Evolutionary conservation across 2,329 filamentous ascomycete species (phyloP).

Genomic region (Aspergillus ochraceoroseus): DNA sequence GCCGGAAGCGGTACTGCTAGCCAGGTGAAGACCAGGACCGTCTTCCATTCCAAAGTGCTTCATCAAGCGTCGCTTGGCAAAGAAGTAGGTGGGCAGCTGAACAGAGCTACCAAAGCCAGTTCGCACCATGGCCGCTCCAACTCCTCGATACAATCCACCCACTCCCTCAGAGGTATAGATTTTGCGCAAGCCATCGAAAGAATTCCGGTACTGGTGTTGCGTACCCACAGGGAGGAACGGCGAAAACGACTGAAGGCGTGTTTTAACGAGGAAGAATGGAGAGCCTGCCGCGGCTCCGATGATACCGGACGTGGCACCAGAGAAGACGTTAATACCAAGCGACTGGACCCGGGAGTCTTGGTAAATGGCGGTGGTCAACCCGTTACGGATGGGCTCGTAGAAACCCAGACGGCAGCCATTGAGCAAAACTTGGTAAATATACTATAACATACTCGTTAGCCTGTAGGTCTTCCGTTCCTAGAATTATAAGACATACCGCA

Average conservation of each 20-base stretch:
- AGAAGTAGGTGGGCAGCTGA: conserved; percentile 96
- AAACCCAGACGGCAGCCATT: conserved; percentile 96
- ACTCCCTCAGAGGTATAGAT: conserved; percentile 76
- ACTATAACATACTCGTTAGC: conserved; percentile 47
- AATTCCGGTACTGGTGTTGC: conserved; percentile 88
- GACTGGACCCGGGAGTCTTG: conserved; percentile 71
- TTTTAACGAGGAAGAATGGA: conserved; percentile 98
- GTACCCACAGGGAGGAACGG: conserved; percentile 91
- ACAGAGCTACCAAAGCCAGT: conserved; percentile 95
- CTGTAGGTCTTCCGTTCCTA: neutral
- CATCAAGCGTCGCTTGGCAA: conserved; percentile 81
- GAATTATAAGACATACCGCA: conserved; percentile 51
- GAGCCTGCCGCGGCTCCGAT: conserved; percentile 89
- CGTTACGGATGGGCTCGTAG: conserved; percentile 86
- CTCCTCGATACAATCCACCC: conserved; percentile 78
- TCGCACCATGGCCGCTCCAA: conserved; percentile 88
- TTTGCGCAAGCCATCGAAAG: conserved; percentile 71
- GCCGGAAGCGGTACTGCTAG: conserved; percentile 82
- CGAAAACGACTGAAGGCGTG: conserved; percentile 86
- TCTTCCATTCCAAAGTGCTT: conserved; percentile 85
- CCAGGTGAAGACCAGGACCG: conserved; percentile 79
- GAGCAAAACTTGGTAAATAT: conserved; percentile 91
- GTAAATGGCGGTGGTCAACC: conserved; percentile 64
- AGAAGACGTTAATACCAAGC: conserved; percentile 86
- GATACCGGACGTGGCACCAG: conserved; percentile 81